Base-by-base conservation (phyloP, 176 grass and related monocot species). In the Juncus effusus region DNA sequence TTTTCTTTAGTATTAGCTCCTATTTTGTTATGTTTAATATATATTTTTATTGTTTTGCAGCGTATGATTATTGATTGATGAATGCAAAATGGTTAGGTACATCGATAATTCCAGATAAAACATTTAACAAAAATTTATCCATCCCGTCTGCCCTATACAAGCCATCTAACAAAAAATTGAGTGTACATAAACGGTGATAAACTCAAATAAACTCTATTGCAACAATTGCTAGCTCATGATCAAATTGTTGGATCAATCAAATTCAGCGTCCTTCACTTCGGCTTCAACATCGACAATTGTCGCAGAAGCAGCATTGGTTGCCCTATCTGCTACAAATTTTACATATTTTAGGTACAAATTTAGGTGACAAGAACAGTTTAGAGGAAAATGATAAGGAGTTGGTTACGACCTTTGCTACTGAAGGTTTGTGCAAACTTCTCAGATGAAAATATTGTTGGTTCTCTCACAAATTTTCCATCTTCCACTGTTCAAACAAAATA, bases 371-470 rank as follows among this genome's bases (percentile, higher is more conserved):
- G 13, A 64, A 40, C 13, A 42, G 7, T 12, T 4, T 3, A 36
- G 16, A 63, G 4, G n/a, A 44, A 64, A 12, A 14, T 64, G 63
- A 36, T 66, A 9, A 36, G 36, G 45, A 1, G 51, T 49, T 5
- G 44, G 14, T 53, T 55, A 12, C 38, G 13, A 76, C 73, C 73
- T 42, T 53, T 58, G 2, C 37, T 8, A 55, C 55, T 65, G 60
- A 76, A 76, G 9, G 61, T 61, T 47, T 65, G 60, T 15, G 41
- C 64, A 50, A 64, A 76, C 52, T 64, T 52, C 37, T 76, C 44
- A 36, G 73, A 76, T 28, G 73, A 76, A 64, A 76, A 76, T 55
- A 44, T 76, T 9, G 73, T 61, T 42, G 73, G 54, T 65, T 76
- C 73, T 76, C 73, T 76, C 42, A 76, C 73, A 65, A 76, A 76